Percentiles rank a stretch among this genome's conserved stretches.
Conservation (phyloP, 345 rosid genomes). For the Anacardium occidentale region DNA sequence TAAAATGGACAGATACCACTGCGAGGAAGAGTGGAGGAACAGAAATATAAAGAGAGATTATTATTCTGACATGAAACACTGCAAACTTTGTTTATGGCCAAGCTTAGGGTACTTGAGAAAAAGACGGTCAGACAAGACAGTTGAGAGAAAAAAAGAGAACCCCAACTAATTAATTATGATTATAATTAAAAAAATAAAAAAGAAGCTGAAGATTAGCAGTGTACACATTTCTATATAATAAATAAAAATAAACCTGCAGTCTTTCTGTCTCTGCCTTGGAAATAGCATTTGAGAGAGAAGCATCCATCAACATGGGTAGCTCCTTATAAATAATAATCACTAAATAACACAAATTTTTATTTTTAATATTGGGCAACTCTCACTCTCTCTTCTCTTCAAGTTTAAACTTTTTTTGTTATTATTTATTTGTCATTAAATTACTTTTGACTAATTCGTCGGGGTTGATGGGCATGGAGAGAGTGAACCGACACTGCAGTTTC, state of each 20-base stretch:
- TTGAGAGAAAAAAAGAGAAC: slow-evolving; percentile 24
- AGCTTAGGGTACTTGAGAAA: slow-evolving; percentile 50
- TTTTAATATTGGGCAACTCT: too few relatives aligned
- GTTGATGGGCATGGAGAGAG: too few relatives aligned
- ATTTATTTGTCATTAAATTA: too few relatives aligned
- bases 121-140: slow-evolving; percentile 72
- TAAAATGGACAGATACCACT: slow-evolving; percentile 29
- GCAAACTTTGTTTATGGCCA: slow-evolving; percentile 53
- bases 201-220: neutral
- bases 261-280: slow-evolving; percentile 43
- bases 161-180: neutral
- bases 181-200: too few relatives aligned
- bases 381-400: too few relatives aligned
- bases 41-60: slow-evolving; percentile 7
- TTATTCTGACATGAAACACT: slow-evolving; percentile 52
- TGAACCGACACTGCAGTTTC: too few relatives aligned
- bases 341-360: too few relatives aligned
- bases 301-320: too few relatives aligned
- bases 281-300: slow-evolving; percentile 9
- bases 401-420: too few relatives aligned
- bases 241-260: slow-evolving; percentile 38
- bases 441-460: too few relatives aligned
- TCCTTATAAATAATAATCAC: too few relatives aligned
- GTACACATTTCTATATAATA: neutral
- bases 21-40: slow-evolving; percentile 31